These are phyloP conservation scores for Solanum arcanum DNA, from an alignment of 257 asterid genomes.

Conservation along the genomic window DNA sequence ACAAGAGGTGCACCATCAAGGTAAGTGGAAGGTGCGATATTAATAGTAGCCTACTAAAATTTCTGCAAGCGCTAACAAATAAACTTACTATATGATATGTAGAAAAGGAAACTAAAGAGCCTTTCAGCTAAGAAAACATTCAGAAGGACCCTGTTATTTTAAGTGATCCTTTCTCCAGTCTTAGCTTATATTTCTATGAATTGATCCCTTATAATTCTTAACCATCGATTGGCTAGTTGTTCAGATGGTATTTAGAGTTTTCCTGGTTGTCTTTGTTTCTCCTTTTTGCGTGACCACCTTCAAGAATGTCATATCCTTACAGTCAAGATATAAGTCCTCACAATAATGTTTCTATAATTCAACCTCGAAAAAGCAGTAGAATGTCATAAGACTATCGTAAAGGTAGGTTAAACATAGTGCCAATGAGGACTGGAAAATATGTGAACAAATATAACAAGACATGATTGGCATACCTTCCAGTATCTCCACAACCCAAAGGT, in stretches of 20 bases:
- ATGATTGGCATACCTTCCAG: constrained; percentile 61
- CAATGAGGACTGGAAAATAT: neutral
- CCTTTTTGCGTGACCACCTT: neutral
- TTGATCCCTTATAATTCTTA: neutral
- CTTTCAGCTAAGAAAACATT: neutral
- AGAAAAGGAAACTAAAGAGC: neutral
- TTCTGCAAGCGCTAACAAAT: neutral
- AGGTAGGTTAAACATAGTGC: neutral
- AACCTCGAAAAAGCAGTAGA: neutral
- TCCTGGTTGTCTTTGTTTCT: neutral
- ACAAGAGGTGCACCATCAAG: neutral
- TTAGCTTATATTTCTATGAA: neutral
- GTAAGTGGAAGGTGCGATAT: neutral
- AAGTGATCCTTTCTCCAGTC: neutral
- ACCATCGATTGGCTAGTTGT: neutral
- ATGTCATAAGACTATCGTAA: neutral
- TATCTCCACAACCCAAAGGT: constrained; percentile 98
- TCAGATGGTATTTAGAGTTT: neutral
- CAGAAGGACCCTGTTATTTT: neutral
- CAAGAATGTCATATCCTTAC: neutral
- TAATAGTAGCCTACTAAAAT: neutral
- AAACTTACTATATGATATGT: neutral
- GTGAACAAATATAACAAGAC: neutral
- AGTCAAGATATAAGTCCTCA: neutral
- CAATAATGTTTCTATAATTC: neutral